Evolutionary conservation across 106 monocot genomes (phyloP).

Genomic region (Dendrobium officinale): DNA sequence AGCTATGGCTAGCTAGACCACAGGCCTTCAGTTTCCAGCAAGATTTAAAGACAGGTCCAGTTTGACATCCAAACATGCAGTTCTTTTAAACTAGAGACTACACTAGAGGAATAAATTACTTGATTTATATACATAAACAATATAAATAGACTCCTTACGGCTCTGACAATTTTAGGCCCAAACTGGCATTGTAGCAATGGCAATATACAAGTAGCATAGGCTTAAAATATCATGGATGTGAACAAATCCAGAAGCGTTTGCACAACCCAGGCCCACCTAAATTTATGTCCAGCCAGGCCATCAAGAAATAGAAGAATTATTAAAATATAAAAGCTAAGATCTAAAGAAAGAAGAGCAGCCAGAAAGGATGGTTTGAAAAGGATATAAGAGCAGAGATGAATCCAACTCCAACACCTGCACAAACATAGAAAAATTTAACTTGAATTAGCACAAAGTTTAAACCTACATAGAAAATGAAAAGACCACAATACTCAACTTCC

Average conservation of each 20-base stretch:
- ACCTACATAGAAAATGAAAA: neutral
- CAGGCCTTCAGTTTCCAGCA: neutral
- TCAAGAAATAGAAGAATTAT: neutral
- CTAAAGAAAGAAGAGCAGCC: neutral
- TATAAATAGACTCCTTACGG: neutral
- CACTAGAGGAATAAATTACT: neutral
- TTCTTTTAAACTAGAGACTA: neutral
- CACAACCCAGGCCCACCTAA: neutral
- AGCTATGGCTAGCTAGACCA: neutral
- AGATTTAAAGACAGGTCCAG: neutral
- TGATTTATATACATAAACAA: neutral
- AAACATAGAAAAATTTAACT: constrained; percentile 3
- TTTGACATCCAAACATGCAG: neutral
- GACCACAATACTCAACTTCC: neutral
- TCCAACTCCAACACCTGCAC: constrained; percentile 84
- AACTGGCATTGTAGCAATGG: neutral
- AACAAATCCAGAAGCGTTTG: neutral
- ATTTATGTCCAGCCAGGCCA: neutral
- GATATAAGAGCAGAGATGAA: constrained; percentile 90
- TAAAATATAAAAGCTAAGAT: neutral
- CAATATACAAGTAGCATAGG: neutral
- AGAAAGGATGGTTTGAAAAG: constrained; percentile 22
- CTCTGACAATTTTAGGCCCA: neutral
- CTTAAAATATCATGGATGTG: neutral
- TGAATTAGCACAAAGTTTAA: neutral